phyloP scores from a whole-genome alignment of 176 grass and related monocot genomes.

The Oryza australiensis region DNA sequence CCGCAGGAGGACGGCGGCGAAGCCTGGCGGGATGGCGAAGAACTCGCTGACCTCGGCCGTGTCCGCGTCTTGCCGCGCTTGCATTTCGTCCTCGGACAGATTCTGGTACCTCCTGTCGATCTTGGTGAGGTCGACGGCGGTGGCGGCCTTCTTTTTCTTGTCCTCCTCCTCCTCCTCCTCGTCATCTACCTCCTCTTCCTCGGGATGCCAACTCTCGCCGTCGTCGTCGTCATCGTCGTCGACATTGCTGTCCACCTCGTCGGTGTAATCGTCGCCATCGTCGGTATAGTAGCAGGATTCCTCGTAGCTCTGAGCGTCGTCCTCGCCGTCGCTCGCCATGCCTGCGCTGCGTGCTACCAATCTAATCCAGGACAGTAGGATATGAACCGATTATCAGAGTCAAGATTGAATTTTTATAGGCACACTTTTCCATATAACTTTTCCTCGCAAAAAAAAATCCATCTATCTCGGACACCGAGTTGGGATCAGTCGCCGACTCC shows the following conservation, averaged over 20 bases:
- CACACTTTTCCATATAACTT: too few species aligned
- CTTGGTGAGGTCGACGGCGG: neutral
- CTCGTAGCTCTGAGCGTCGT: neutral
- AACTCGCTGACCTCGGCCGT: neutral
- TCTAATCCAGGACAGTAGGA: neutral
- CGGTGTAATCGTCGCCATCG: neutral
- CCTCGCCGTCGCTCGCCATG: conserved; percentile 19
- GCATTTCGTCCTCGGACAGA: conserved; percentile 5
- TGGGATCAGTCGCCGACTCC: neutral
- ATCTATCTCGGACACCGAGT: neutral
- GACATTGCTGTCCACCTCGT: neutral
- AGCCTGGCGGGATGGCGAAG: neutral
- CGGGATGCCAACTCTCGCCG: neutral
- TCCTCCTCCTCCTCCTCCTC: neutral
- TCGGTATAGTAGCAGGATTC: neutral
- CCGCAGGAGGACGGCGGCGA: conserved; percentile 25
- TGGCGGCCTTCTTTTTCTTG: too few species aligned
- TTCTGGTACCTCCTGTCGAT: neutral
- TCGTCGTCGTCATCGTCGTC: neutral
- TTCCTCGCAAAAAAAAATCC: neutral
- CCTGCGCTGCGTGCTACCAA: neutral
- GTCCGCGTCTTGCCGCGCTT: conserved; percentile 7
- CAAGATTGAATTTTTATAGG: neutral
- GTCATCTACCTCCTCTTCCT: neutral
- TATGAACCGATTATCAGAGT: neutral